These are phyloP conservation scores for Spergularia azorica DNA, from an alignment of 179 eudicot genomes.

Conservation along the genomic window DNA sequence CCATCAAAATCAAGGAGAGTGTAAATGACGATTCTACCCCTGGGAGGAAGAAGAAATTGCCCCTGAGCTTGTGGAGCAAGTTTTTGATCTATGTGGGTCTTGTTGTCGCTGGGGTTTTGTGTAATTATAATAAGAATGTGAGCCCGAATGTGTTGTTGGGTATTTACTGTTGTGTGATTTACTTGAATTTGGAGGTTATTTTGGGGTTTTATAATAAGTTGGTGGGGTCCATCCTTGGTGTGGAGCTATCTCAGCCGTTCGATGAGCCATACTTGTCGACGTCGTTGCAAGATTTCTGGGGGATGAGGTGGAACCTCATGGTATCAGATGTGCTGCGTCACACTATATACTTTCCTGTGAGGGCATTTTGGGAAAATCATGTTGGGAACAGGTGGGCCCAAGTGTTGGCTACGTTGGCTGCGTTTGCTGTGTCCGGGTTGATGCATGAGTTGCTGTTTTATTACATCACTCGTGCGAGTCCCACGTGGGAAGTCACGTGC, in stretches of 20 bases:
- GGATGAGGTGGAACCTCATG: slow-evolving; percentile 63
- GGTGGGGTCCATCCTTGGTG: slow-evolving; percentile 25
- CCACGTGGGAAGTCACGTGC: slow-evolving; percentile 68
- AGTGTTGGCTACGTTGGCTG: slow-evolving; percentile 34
- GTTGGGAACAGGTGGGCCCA: slow-evolving; percentile 37
- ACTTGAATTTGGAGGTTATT: slow-evolving; percentile 42
- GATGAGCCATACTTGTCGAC: slow-evolving; percentile 60
- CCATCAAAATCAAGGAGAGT: slow-evolving; percentile 26
- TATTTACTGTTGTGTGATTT: slow-evolving; percentile 38
- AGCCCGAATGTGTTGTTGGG: slow-evolving; percentile 33
- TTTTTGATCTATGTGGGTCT: slow-evolving; percentile 17
- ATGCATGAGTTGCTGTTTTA: slow-evolving; percentile 70
- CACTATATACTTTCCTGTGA: slow-evolving; percentile 50
- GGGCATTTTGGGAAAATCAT: slow-evolving; percentile 15
- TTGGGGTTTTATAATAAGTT: slow-evolving; percentile 35
- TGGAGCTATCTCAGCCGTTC: slow-evolving; percentile 54
- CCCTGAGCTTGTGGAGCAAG: slow-evolving; percentile 22
- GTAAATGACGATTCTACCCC: background rate
- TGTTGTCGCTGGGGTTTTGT: slow-evolving; percentile 12
- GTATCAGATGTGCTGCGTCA: slow-evolving; percentile 49
- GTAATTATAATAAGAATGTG: slow-evolving; percentile 32
- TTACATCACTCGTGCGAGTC: slow-evolving; percentile 46
- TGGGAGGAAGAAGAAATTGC: background rate
- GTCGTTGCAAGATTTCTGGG: slow-evolving; percentile 74
- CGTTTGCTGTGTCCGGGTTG: slow-evolving; percentile 59